A percentile compares a stretch with the other conserved stretches of the same genome.
Evolutionary conservation across 176 grass and related monocot genomes (phyloP).

Genomic region (Pharus latifolius): DNA sequence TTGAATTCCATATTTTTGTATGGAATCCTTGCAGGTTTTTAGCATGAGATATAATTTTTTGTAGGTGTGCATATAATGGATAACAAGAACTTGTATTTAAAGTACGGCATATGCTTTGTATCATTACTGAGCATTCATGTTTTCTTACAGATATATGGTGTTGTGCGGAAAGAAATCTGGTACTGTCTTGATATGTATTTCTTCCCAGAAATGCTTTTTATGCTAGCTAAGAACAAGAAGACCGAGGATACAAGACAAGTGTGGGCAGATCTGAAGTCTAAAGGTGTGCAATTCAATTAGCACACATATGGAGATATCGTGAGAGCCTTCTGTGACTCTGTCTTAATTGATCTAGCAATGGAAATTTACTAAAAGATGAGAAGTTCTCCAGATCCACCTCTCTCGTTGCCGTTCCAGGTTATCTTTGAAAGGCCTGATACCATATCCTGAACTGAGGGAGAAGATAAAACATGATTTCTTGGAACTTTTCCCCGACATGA

Average conservation of each 20-base stretch:
- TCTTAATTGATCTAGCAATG: conserved; percentile 62
- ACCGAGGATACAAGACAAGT: conserved; percentile 51
- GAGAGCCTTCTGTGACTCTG: conserved; percentile 51
- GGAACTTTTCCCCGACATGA: conserved; percentile 78
- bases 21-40: no score
- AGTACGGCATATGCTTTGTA: background rate
- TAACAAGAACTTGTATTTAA: background rate
- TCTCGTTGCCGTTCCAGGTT: conserved; percentile 79
- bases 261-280: conserved; percentile 61
- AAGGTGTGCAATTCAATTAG: conserved; percentile 67
- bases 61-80: background rate
- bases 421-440: conserved; percentile 78
- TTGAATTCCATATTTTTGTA: no score
- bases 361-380: conserved; percentile 88
- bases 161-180: conserved; percentile 82
- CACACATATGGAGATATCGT: conserved; percentile 73
- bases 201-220: conserved; percentile 72
- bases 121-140: background rate
- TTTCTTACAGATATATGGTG: conserved; percentile 60
- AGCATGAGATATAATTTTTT: no score
- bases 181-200: conserved; percentile 89
- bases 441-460: conserved; percentile 69
- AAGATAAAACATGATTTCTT: conserved; percentile 84
- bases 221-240: conserved; percentile 86
- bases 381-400: conserved; percentile 53